Conservation (phyloP, 768 basidiomycete species). For the Amanita rimosa region DNA sequence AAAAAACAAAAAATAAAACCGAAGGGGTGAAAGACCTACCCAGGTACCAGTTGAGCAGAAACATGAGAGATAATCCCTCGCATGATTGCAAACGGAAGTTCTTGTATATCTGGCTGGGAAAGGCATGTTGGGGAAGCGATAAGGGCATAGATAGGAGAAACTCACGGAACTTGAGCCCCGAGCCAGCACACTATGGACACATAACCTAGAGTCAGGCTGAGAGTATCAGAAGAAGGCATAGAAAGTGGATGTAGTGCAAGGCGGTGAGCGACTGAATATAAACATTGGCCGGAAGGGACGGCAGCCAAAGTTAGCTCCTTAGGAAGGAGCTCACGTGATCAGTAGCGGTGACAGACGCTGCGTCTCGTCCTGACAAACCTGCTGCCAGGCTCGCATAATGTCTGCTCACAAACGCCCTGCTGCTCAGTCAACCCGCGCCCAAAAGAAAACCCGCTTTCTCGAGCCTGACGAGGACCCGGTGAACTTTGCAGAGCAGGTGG, state of each 20-base stretch:
- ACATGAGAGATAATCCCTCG: conserved; percentile 87
- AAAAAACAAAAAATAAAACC: too few species aligned
- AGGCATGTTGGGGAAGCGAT: conserved; percentile 1
- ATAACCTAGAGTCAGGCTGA: conserved; percentile 63
- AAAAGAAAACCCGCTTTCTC: conserved; percentile 71
- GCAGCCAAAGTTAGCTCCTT: not conserved
- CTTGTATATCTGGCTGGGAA: conserved; percentile 67
- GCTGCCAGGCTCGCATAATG: conserved; percentile 12
- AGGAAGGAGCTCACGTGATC: too few species aligned
- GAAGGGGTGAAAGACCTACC: conserved; percentile 35
- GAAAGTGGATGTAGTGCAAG: conserved; percentile 9
- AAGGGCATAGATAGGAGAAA: conserved; percentile 10
- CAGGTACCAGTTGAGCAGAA: conserved; percentile 86
- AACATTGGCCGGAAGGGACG: not conserved
- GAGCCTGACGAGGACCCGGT: conserved; percentile 67
- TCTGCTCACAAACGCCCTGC: conserved; percentile 24
- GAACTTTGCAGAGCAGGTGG: conserved; percentile 72
- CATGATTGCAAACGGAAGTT: conserved; percentile 68
- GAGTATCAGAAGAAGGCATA: conserved; percentile 18
- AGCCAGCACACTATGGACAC: conserved; percentile 72
- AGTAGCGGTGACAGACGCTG: not conserved
- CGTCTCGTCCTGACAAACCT: too few species aligned
- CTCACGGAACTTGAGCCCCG: conserved; percentile 83
- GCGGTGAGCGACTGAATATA: conserved; percentile 11
- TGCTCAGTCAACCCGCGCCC: conserved; percentile 16